Evolutionary conservation across 73 alveolate genomes (phyloP).

Genomic region (Paramecium bursaria): DNA sequence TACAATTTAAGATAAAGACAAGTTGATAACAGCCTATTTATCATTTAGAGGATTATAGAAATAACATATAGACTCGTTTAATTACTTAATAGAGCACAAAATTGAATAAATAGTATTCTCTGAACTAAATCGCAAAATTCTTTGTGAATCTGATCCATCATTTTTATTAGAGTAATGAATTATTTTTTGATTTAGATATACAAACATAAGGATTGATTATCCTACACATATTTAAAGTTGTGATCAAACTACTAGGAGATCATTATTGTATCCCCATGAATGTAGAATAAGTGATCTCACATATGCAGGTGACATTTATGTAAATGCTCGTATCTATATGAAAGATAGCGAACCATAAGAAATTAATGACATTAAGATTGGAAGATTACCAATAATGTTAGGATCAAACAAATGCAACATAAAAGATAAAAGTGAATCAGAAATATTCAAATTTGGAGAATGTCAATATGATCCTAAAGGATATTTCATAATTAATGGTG

Average conservation of each 20-base stretch:
- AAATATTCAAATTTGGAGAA: constrained; percentile 85
- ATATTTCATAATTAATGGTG: constrained; percentile 98
- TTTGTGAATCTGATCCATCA: constrained; percentile 48
- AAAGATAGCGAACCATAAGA: constrained; percentile 12
- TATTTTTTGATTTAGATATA: background rate
- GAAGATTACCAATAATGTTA: constrained; percentile 69
- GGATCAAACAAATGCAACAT: constrained; percentile 67
- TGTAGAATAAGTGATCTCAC: constrained; percentile 61
- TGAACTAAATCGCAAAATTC: background rate
- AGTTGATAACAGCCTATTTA: constrained; percentile 3
- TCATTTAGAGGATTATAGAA: background rate
- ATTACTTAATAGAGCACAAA: background rate
- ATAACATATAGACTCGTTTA: constrained; percentile 3
- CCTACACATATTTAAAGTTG: constrained; percentile 30
- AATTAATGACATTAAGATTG: constrained; percentile 33
- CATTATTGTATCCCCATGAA: constrained; percentile 55
- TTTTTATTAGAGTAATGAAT: constrained; percentile 32
- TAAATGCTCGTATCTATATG: constrained; percentile 41
- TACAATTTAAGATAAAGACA: constrained; percentile 10
- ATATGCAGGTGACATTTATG: constrained; percentile 64
- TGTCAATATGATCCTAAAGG: constrained; percentile 99
- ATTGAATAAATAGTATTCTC: constrained; percentile 16
- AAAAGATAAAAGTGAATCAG: constrained; percentile 78
- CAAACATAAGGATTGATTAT: constrained; percentile 15
- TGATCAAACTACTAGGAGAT: background rate